Conservation (phyloP, 805 yeast species). For the Metschnikowia arizonensis region DNA sequence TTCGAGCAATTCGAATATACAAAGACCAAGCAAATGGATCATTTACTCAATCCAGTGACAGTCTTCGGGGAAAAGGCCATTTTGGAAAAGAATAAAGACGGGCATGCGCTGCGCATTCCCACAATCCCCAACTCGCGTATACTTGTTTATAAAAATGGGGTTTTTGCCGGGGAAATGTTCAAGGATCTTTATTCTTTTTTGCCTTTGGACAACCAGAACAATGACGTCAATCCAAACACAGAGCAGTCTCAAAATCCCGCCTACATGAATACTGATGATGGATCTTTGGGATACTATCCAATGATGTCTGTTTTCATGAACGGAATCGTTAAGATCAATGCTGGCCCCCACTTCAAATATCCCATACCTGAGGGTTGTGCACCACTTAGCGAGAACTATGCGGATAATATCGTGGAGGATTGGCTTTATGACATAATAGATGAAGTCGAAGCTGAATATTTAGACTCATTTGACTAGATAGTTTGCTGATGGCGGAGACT, state of each 20-base stretch:
- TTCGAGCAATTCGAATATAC: slow-evolving; percentile 84
- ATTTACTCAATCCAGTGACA: slow-evolving; percentile 65
- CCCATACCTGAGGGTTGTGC: slow-evolving; percentile 34
- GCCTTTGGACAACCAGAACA: slow-evolving; percentile 67
- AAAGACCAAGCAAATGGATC: slow-evolving; percentile 66
- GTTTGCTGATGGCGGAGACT: not conserved
- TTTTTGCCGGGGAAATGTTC: slow-evolving; percentile 58
- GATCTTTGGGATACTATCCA: slow-evolving; percentile 86
- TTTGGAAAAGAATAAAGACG: slow-evolving; percentile 39
- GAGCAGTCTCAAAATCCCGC: slow-evolving; percentile 37
- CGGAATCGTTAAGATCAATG: slow-evolving; percentile 68
- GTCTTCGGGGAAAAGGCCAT: slow-evolving; percentile 67
- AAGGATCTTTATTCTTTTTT: slow-evolving; percentile 66
- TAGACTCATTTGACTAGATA: slow-evolving; percentile 41
- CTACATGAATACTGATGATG: slow-evolving; percentile 62
- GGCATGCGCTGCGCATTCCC: slow-evolving; percentile 35
- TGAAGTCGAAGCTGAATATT: slow-evolving; percentile 64
- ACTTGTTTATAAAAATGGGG: slow-evolving; percentile 75
- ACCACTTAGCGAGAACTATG: slow-evolving; percentile 57
- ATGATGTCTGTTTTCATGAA: slow-evolving; percentile 77
- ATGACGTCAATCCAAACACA: slow-evolving; percentile 21
- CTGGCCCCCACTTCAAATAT: slow-evolving; percentile 59
- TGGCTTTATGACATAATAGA: slow-evolving; percentile 80
- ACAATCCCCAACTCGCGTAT: slow-evolving; percentile 56
- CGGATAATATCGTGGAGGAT: slow-evolving; percentile 73